phyloP scores from a whole-genome alignment of 108 stramenopile genomes.

The Cylindrotheca closterium region DNA sequence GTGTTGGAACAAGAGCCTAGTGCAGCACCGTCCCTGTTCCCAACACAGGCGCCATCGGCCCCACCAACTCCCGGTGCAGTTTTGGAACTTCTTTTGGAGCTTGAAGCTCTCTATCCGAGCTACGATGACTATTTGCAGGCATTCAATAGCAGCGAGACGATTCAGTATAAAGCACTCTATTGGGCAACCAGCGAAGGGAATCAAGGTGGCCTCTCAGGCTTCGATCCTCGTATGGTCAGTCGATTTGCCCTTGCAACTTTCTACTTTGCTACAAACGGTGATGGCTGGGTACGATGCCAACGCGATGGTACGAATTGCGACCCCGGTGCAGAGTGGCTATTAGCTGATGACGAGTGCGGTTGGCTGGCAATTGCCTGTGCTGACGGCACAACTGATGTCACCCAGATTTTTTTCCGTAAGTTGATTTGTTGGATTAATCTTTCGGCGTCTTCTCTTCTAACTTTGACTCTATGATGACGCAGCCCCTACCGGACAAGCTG shows the following conservation, averaged over 20 bases:
- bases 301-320: slow-evolving; percentile 13
- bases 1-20: not conserved
- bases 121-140: slow-evolving; percentile 8
- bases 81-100: slow-evolving; percentile 3
- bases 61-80: slow-evolving; percentile 21
- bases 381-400: slow-evolving; percentile 2
- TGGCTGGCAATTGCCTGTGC: slow-evolving; percentile 22
- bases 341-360: slow-evolving; percentile 26
- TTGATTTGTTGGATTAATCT: not conserved
- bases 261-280: slow-evolving; percentile 38
- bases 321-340: slow-evolving; percentile 14
- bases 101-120: slow-evolving; percentile 8
- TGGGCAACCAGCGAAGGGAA: slow-evolving; percentile 19
- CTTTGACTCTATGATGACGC: no score
- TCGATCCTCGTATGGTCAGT: slow-evolving; percentile 21
- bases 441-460: no score
- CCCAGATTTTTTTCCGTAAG: slow-evolving; percentile 28
- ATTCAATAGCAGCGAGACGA: slow-evolving; percentile 5
- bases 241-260: slow-evolving; percentile 37
- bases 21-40: no score
- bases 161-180: slow-evolving; percentile 22
- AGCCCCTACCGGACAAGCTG: slow-evolving; percentile 3
- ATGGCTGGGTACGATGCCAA: slow-evolving; percentile 27
- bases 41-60: slow-evolving; percentile 21
- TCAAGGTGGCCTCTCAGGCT: not conserved